phyloP scores from a whole-genome alignment of 768 basidiomycete genomes.

The Lepiota subincarnata region DNA sequence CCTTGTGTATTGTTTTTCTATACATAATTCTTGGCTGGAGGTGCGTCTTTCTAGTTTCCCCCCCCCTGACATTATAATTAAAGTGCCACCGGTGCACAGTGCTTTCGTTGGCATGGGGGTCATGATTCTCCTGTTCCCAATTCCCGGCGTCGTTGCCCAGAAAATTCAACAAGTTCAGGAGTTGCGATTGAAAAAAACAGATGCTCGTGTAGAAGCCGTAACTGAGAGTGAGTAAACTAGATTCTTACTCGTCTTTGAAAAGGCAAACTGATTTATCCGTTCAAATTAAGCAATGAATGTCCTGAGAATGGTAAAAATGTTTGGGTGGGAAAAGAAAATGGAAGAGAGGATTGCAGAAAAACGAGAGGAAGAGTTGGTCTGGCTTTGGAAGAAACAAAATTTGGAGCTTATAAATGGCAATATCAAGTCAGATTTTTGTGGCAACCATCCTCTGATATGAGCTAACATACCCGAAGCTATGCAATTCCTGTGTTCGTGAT shows the following conservation, averaged over 20 bases:
- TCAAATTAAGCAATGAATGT: constrained; percentile 44
- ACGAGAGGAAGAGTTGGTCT: constrained; percentile 58
- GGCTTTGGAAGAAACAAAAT: constrained; percentile 52
- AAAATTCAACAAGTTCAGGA: constrained; percentile 46
- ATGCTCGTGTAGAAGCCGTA: constrained; percentile 58
- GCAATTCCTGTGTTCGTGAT: constrained; percentile 61
- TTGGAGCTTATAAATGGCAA: constrained; percentile 46
- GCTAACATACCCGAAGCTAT: constrained; percentile 31
- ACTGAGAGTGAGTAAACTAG: constrained; percentile 46
- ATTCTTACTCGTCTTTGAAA: neutral
- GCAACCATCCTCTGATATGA: neutral
- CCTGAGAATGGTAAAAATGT: constrained; percentile 67
- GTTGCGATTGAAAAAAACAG: constrained; percentile 47
- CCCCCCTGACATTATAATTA: neutral
- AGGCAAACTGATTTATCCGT: constrained; percentile 12
- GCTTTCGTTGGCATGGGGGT: constrained; percentile 57
- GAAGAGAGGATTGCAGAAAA: constrained; percentile 49
- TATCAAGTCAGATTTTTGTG: constrained; percentile 40
- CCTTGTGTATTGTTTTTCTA: constrained; percentile 38
- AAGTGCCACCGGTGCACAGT: constrained; percentile 22
- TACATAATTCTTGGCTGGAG: constrained; percentile 48
- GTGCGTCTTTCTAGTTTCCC: constrained; percentile 28
- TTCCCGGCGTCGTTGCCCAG: constrained; percentile 56
- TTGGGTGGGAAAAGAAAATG: constrained; percentile 63
- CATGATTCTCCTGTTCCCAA: constrained; percentile 49